phyloP scores from a whole-genome alignment of 2,329 filamentous ascomycete genomes.

The Microcyclosporella mali region DNA sequence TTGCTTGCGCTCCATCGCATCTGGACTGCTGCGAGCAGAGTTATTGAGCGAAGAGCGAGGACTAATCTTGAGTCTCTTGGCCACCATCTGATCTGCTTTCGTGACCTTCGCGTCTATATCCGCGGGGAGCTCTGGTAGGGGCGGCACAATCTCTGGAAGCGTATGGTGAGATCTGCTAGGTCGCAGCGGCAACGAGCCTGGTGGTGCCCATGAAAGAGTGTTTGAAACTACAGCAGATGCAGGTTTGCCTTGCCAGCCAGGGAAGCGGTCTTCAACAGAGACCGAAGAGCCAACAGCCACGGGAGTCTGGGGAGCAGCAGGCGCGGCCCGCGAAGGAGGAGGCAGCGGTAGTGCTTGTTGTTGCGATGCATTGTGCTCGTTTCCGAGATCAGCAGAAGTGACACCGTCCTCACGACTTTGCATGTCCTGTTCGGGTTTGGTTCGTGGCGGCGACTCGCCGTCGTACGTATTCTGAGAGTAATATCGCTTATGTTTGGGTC shows the following conservation, averaged over 20 bases:
- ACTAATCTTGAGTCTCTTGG: constrained; percentile 22
- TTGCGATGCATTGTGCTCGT: too few relatives aligned
- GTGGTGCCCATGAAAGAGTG: constrained; percentile 1
- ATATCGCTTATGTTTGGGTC: constrained; percentile 2
- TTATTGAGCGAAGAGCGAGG: constrained; percentile 14
- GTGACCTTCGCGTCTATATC: constrained; percentile 24
- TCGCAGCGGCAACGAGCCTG: background rate
- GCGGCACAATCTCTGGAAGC: constrained; percentile 18
- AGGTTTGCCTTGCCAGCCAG: constrained; percentile 25
- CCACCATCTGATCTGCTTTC: constrained; percentile 24
- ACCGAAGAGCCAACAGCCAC: constrained; percentile 11
- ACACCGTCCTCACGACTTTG: too few relatives aligned
- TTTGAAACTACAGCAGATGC: constrained; percentile 10
- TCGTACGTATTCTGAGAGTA: constrained; percentile 1
- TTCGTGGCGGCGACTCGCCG: too few relatives aligned
- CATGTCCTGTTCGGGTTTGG: too few relatives aligned
- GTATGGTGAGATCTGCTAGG: background rate
- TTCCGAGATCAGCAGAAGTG: too few relatives aligned
- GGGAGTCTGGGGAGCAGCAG: background rate
- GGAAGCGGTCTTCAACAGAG: constrained; percentile 25
- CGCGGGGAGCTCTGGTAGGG: constrained; percentile 28
- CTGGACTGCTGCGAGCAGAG: constrained; percentile 21
- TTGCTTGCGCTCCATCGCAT: constrained; percentile 9
- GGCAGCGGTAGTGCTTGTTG: too few relatives aligned
- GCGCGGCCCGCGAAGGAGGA: too few relatives aligned